phyloP scores from a whole-genome alignment of 2,329 filamentous ascomycete species.

The Kalmusia sp. region DNA sequence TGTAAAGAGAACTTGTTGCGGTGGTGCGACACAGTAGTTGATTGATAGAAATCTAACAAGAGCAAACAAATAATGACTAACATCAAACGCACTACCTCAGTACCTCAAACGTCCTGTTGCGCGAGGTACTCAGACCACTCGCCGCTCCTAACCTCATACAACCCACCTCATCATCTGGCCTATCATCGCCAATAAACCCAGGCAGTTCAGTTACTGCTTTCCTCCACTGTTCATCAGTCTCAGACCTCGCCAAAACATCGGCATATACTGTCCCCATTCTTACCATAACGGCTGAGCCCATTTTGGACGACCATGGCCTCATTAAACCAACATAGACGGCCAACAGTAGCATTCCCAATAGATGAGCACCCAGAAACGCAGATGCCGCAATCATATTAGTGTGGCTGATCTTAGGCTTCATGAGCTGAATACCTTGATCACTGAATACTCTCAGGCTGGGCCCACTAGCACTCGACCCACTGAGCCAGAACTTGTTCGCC shows the following conservation, averaged over 20 bases:
- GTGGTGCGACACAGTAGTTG: too few relatives aligned
- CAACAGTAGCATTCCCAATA: slow-evolving; percentile 14
- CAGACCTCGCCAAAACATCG: slow-evolving; percentile 2
- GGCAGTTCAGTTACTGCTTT: slow-evolving; percentile 1
- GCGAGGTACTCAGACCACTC: not conserved
- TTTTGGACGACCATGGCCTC: slow-evolving; percentile 7
- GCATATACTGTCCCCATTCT: slow-evolving; percentile 13
- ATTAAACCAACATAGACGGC: not conserved
- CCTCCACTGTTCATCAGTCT: slow-evolving; percentile 3
- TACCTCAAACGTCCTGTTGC: slow-evolving; percentile 5
- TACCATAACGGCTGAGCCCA: slow-evolving; percentile 17
- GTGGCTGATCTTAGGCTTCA: slow-evolving; percentile 12
- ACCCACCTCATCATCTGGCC: slow-evolving; percentile 4
- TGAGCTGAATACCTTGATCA: slow-evolving; percentile 6
- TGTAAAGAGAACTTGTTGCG: too few relatives aligned
- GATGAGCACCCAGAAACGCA: slow-evolving; percentile 13
- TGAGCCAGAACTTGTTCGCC: slow-evolving; percentile 13
- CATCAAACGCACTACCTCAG: too few relatives aligned
- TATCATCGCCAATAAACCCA: slow-evolving; percentile 18
- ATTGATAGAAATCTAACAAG: too few relatives aligned
- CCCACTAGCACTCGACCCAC: too few relatives aligned
- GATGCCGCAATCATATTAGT: slow-evolving; percentile 10
- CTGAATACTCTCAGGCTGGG: not conserved
- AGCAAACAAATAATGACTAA: too few relatives aligned
- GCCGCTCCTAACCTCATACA: slow-evolving; percentile 12